Evolutionary conservation across 1,284 basidiomycete genomes (phyloP).

Genomic region (Ceratobasidium sp.): DNA sequence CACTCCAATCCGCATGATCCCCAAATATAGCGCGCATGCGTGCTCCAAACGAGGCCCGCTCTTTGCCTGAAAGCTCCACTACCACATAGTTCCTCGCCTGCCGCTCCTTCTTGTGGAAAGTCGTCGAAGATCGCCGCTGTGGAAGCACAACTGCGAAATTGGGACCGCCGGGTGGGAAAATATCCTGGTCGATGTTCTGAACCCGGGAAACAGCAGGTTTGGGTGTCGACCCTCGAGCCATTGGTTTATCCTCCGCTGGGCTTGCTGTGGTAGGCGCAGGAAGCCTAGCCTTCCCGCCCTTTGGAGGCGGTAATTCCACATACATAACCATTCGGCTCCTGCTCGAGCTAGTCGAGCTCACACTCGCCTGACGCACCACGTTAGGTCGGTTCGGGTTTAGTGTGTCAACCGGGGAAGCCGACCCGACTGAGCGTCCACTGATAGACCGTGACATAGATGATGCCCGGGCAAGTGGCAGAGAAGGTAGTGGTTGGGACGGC

Average conservation of each 20-base stretch:
- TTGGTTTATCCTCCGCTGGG: neutral
- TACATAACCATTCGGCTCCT: slow-evolving; percentile 37
- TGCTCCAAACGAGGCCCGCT: slow-evolving; percentile 30
- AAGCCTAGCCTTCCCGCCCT: neutral
- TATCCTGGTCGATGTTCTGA: neutral
- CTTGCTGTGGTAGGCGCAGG: neutral
- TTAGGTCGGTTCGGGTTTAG: slow-evolving; percentile 1
- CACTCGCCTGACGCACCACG: slow-evolving; percentile 28
- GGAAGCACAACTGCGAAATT: slow-evolving; percentile 39
- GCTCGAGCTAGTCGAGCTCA: slow-evolving; percentile 36
- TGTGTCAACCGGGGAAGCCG: neutral
- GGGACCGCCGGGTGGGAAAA: slow-evolving; percentile 35
- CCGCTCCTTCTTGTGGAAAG: slow-evolving; percentile 1
- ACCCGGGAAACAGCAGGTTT: neutral
- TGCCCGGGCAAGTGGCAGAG: neutral
- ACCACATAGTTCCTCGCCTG: slow-evolving; percentile 46
- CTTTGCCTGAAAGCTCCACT: slow-evolving; percentile 37
- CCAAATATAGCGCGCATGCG: slow-evolving; percentile 47
- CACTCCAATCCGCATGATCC: slow-evolving; percentile 56
- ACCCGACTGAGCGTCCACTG: neutral
- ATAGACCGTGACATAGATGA: neutral
- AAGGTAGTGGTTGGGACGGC: neutral
- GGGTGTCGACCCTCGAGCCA: neutral
- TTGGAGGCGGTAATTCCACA: slow-evolving; percentile 30
- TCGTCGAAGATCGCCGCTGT: neutral